Evolutionary conservation across 2,329 filamentous ascomycete genomes (phyloP).

Genomic region (Talaromyces piceae): DNA sequence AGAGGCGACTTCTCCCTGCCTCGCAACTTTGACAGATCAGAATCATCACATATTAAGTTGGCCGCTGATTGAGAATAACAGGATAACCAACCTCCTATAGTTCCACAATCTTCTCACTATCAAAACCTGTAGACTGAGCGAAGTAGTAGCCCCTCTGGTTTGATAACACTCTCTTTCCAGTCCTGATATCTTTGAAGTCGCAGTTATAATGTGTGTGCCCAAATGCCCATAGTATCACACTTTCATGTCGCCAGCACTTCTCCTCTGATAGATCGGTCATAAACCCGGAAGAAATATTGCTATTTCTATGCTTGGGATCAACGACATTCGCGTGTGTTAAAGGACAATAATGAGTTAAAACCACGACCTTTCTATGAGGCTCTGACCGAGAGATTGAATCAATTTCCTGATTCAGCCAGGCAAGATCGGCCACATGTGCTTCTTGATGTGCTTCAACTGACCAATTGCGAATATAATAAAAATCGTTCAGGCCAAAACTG

Average conservation of each 20-base stretch:
- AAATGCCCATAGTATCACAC: constrained; percentile 40
- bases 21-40: background rate
- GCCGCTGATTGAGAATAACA: background rate
- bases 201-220: constrained; percentile 45
- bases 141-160: constrained; percentile 1
- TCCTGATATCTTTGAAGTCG: constrained; percentile 20
- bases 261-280: constrained; percentile 31
- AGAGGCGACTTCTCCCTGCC: background rate
- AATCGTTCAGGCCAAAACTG: constrained; percentile 39
- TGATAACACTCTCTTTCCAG: background rate
- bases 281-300: constrained; percentile 26
- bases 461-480: constrained; percentile 32
- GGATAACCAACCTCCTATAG: background rate
- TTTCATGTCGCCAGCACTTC: constrained; percentile 28
- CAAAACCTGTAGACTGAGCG: background rate
- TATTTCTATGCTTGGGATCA: constrained; percentile 19
- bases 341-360: constrained; percentile 27
- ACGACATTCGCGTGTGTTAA: constrained; percentile 12
- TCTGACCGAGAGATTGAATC: constrained; percentile 15
- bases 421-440: constrained; percentile 20
- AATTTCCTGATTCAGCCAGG: constrained; percentile 26
- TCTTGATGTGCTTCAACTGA: constrained; percentile 17
- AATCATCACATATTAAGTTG: background rate
- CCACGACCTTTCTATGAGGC: constrained; percentile 19
- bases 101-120: background rate